Base-by-base conservation (phyloP, 2,329 filamentous ascomycete species). In the Parasarocladium wereldwijsianum region DNA sequence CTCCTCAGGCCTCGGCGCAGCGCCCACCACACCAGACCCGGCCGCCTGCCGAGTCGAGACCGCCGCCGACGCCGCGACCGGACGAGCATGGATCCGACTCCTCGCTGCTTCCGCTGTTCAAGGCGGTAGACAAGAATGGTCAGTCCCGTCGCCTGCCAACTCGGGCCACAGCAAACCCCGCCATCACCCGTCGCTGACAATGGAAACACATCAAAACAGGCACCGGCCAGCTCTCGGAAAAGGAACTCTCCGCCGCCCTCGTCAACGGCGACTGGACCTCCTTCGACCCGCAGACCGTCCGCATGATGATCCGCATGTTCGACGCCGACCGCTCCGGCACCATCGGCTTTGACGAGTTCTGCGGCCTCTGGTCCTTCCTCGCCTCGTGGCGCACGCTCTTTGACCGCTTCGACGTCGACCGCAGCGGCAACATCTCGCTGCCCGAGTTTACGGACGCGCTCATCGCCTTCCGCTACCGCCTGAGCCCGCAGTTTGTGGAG, bases 291-390 rank as follows among this genome's bases (percentile, higher is more conserved):
- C 81, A 93, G 44, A 98, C 90, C 2, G 86, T 96, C 40, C 79
- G 79, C 47, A 93, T 96, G 83, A 94, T 98, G 86, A 94, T 98
- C 42, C 80, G 86, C 49, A 96, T 98, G 90, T 98, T 98, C 57
- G 87, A 96, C 58, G 82, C 79, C 34, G 82, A 94, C 56, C 78
- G 82, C 43, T 80, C 71, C 37, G 85, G 86, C 30, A 81, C 79
- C 10, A 92, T 98, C 51, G 85, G 80, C 36, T 96, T 93, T 52
- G 77, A 90, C 40, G 90, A 96, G 55, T 98, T 98, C 54, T 92
- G 86, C 49, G 87, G 84, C 12, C 65, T 98, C 14, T 98, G 90
- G 90, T 83, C 81, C 12, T 98, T 96, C 57, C 68, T 98, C 22
- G 83, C 84, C 20, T 84, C 85, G 12, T 98, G 90, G 90, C 75